Evolutionary conservation across 495 filamentous ascomycete genomes (phyloP).

Genomic region (Penicillium verhagenii): DNA sequence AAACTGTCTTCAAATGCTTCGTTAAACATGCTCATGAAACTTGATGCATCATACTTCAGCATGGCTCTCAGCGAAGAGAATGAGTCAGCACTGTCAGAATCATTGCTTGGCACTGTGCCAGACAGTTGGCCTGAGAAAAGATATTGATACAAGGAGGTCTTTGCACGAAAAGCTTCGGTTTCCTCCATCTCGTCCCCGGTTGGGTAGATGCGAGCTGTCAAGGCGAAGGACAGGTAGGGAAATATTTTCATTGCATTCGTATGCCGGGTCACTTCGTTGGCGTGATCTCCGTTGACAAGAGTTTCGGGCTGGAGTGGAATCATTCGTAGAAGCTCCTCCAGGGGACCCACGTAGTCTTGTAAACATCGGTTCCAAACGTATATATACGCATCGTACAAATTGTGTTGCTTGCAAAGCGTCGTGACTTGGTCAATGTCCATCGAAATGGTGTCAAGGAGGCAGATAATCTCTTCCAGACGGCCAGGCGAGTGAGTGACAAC

Average conservation of each 20-base stretch:
- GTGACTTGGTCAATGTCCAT: slow-evolving; percentile 95
- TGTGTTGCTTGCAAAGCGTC: slow-evolving; percentile 81
- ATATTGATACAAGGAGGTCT: slow-evolving; percentile 86
- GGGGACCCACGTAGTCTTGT: slow-evolving; percentile 82
- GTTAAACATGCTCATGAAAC: slow-evolving; percentile 92
- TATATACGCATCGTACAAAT: slow-evolving; percentile 91
- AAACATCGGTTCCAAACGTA: slow-evolving; percentile 96
- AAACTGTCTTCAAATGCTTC: slow-evolving; percentile 97
- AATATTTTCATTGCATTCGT: slow-evolving; percentile 86
- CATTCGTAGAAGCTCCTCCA: slow-evolving; percentile 78
- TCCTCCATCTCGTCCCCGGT: slow-evolving; percentile 74
- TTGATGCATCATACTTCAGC: slow-evolving; percentile 82
- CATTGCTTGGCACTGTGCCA: slow-evolving; percentile 55
- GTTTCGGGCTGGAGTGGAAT: slow-evolving; percentile 43
- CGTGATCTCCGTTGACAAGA: slow-evolving; percentile 35
- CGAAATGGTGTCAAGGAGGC: slow-evolving; percentile 82
- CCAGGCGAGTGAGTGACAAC: slow-evolving; percentile 66
- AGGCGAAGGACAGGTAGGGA: slow-evolving; percentile 88
- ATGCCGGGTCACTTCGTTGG: slow-evolving; percentile 34
- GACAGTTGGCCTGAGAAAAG: slow-evolving; percentile 75
- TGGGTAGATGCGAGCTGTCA: slow-evolving; percentile 89
- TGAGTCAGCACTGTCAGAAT: slow-evolving; percentile 63
- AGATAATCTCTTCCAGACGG: slow-evolving; percentile 91
- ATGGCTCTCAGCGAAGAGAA: slow-evolving; percentile 84
- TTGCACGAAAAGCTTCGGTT: slow-evolving; percentile 67